Percentiles rank a stretch among this genome's conserved stretches.
Evolutionary conservation across 139 green algal species (phyloP).

Genomic region (Volvox reticuliferus): DNA sequence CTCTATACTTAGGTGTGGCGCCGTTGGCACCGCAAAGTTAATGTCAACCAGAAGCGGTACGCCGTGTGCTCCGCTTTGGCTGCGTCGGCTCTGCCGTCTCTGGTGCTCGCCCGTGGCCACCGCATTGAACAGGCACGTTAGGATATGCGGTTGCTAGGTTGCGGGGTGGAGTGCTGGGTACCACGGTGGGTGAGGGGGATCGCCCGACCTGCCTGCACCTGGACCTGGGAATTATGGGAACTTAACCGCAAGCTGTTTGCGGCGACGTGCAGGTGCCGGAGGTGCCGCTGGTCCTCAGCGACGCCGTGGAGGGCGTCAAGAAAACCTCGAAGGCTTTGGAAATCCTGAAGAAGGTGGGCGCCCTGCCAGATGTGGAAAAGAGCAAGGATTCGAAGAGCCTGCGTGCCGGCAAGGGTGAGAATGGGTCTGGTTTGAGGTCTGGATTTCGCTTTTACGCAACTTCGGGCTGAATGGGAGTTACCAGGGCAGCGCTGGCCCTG

Average conservation of each 20-base stretch:
- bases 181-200: neutral
- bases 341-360: slow-evolving; percentile 91
- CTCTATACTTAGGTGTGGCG: slow-evolving; percentile 82
- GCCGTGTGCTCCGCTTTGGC: slow-evolving; percentile 96
- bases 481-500: too few relatives aligned
- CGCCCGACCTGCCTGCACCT: too few relatives aligned
- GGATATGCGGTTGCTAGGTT: neutral
- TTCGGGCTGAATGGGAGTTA: too few relatives aligned
- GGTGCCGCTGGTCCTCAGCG: slow-evolving; percentile 95
- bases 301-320: slow-evolving; percentile 87
- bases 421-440: neutral
- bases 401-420: slow-evolving; percentile 89
- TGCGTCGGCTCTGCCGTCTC: slow-evolving; percentile 93
- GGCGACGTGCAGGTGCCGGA: slow-evolving; percentile 93
- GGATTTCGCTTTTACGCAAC: too few relatives aligned
- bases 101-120: slow-evolving; percentile 98
- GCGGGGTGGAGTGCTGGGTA: neutral
- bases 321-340: slow-evolving; percentile 96
- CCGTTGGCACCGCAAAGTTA: slow-evolving; percentile 98
- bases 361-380: slow-evolving; percentile 92
- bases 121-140: slow-evolving; percentile 81
- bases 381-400: slow-evolving; percentile 86
- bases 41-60: slow-evolving; percentile 98
- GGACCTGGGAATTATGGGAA: too few relatives aligned
- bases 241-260: neutral